Base-by-base conservation (phyloP, 2,329 filamentous ascomycete species). In the Grosmannia serpens region DNA sequence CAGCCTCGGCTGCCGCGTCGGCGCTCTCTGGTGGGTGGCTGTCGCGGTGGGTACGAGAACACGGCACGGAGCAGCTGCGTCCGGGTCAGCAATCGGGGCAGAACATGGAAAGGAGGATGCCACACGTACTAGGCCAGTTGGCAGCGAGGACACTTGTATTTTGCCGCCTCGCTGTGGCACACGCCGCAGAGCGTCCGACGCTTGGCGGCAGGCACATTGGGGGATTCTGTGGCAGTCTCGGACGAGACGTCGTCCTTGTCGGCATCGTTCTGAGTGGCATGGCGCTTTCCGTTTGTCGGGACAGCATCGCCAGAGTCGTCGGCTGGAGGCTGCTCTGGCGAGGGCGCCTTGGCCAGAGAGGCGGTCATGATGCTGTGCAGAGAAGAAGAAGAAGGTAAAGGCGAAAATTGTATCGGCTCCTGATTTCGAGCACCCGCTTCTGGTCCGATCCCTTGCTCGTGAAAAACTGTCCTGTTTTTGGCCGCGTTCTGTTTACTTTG, bases 111-210 rank as follows among this genome's bases (percentile, higher is more conserved):
- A 6, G 1, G 41, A 46, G 29, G 58, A 41, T 8, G 13, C 27
- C 55, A 20, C 44, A 70, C 81, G 66, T 72, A 86, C 83, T 83
- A 85, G 61, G 78, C 77, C 26, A 80, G 64, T 53, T 74, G 70
- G 67, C 83, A 86, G 31, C 75, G 75, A n/a, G 80, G 74, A 62
- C 83, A 86, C 65, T 84, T 86, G 69, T 86, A 86, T 67, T 83
- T 85, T 33, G 74, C 74, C 24, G 76, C 71, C 5, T 74, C 74
- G 38, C 68, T 65, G 31, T 77, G 67, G 67, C 83, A 86, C 35
- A 84, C 72, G 6, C 76, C 75, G 64, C 83, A 86, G 52, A 82
- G 70, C 6, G 61, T 59, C 13, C 60, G 62, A 7, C 56, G 58
- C 51, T 64, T 64, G 51, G 58, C 46, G 1, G 59, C 55, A 2